These are phyloP conservation scores for Penicillium antarcticum DNA, from an alignment of 495 filamentous ascomycete genomes.

Conservation along the genomic window DNA sequence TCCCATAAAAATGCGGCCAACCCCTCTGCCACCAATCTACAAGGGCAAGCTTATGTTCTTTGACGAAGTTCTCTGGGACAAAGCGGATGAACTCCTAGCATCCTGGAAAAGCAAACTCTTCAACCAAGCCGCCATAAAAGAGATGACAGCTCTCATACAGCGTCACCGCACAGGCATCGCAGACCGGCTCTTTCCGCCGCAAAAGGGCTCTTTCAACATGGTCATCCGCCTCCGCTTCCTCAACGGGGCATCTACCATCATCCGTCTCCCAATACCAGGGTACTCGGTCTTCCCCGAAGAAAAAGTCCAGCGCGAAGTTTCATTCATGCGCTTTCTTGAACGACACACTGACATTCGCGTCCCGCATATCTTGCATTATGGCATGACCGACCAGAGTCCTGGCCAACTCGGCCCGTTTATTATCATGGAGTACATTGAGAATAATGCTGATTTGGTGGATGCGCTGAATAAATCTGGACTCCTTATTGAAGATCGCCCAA, in stretches of 20 bases:
- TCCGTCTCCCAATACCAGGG: conserved; percentile 1
- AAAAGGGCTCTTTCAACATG: conserved; percentile 5
- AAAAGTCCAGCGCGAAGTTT: conserved; percentile 35
- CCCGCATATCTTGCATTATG: conserved; percentile 33
- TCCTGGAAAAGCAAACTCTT: neutral
- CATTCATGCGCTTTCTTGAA: conserved; percentile 36
- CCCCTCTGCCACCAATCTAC: neutral
- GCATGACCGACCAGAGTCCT: conserved; percentile 11
- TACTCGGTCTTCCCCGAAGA: conserved; percentile 28
- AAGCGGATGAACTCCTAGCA: neutral
- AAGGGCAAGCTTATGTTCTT: conserved; percentile 4
- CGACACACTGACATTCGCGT: conserved; percentile 38
- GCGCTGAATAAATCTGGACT: conserved; percentile 23
- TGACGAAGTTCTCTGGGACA: conserved; percentile 1
- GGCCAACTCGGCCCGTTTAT: conserved; percentile 40
- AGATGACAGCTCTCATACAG: neutral
- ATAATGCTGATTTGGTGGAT: conserved; percentile 25
- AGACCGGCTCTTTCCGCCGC: neutral
- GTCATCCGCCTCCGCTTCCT: conserved; percentile 2
- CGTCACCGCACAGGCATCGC: neutral
- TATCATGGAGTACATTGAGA: conserved; percentile 41
- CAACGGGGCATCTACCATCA: neutral
- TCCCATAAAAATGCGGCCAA: neutral
- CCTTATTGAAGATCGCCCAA: conserved; percentile 7
- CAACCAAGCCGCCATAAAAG: neutral